Percentiles rank a stretch among this genome's conserved stretches.
Evolutionary conservation across 148 eudicot species (phyloP).

Genomic region (Rhododendron simsii): DNA sequence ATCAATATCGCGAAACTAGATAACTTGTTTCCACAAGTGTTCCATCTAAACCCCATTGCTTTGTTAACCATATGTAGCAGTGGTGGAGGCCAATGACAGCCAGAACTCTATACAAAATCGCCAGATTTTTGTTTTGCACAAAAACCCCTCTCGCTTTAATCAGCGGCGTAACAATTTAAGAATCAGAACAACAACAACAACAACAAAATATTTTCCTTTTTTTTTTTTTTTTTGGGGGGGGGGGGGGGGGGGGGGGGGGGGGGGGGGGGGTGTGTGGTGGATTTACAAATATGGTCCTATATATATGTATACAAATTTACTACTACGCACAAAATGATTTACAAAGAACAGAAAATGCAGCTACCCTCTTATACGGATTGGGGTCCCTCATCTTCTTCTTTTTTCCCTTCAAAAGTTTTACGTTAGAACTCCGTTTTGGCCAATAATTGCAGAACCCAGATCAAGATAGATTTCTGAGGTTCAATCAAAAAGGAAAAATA

Average conservation of each 20-base stretch:
- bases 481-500: conserved; percentile 21
- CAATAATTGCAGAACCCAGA: conserved; percentile 19
- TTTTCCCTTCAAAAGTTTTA: neutral
- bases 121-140: conserved; percentile 44
- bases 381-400: conserved; percentile 39
- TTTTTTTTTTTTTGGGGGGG: neutral
- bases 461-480: conserved; percentile 22
- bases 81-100: conserved; percentile 54
- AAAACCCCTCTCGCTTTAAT: conserved; percentile 18
- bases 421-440: conserved; percentile 19
- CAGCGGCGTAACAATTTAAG: conserved; percentile 3
- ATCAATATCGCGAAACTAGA: conserved; percentile 47
- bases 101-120: conserved; percentile 46
- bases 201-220: neutral
- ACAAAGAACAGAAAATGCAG: conserved; percentile 15
- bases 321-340: conserved; percentile 22
- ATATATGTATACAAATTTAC: conserved; percentile 2
- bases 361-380: conserved; percentile 29
- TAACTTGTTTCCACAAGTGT: conserved; percentile 33
- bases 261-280: no score
- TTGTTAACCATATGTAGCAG: conserved; percentile 33
- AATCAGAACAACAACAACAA: neutral
- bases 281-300: neutral
- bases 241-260: neutral
- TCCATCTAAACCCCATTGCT: conserved; percentile 81